Evolutionary conservation across 139 green algal genomes (phyloP), one percentile per base, ranked within the genome.

Genomic region (Chlamydomonas sphaeroides): DNA sequence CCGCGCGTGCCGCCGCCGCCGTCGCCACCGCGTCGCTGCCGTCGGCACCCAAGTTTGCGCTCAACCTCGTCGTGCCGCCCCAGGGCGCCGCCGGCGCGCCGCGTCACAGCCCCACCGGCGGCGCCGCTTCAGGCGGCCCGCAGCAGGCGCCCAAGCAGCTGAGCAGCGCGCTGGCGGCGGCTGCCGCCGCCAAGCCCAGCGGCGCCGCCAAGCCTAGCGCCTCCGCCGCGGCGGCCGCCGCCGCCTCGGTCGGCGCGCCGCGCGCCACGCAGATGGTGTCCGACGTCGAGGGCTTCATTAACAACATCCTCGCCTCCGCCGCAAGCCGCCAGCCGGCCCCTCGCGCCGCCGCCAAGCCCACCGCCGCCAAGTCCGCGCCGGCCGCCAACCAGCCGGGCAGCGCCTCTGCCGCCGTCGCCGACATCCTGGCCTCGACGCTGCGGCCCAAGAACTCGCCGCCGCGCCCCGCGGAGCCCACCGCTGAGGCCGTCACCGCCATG

Each of bases 221-320:
- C 38, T 11, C 20, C 66, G 35, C 53, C 7, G 6, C 35, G 28
- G 11, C 35, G 1, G 45, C 42, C 11, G 26, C 39, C 11, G 68
- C 41, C 7, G 39, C 39, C 14, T 26, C n/a, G 30, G 25, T 25
- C 23, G 26, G 41, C 25, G 39, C 42, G 1, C 15, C 45, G 6
- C 32, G 32, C 66, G 38, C 5, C 1, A 39, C 62, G 5, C 79
- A 85, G 41, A 85, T 85, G 79, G 79, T 85, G 21, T 51, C 69
- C 2, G 72, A 85, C 56, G 67, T 85, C 5, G 79, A 78, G 53
- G 79, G 72, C 41, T 85, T 85, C 51, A 85, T 85, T 38, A 71
- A 78, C 67, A 85, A 69, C 68, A 85, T 85, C 39, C 53, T 85
- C 17, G 67, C 79, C 26, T 8, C 25, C 23, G 35, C 21, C 30